phyloP scores from a whole-genome alignment of 164 flowering plant genomes.

The Hamamelis virginiana region DNA sequence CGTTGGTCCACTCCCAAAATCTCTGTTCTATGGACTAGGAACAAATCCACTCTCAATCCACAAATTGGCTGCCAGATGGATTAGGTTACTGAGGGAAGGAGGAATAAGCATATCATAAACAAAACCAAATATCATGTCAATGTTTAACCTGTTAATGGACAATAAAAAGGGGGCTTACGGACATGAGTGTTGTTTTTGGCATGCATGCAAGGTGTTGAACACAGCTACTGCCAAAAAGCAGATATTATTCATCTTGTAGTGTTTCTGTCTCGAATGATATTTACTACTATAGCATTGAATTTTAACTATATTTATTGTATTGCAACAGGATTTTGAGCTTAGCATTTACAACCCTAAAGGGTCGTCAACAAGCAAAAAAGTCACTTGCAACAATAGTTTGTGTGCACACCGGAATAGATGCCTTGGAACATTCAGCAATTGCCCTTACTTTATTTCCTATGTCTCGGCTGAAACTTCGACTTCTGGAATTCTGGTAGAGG shows the following conservation, averaged over 20 bases:
- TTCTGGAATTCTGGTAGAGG: conserved; percentile 58
- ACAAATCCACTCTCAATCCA: background rate
- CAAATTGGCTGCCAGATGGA: background rate
- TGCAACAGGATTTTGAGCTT: conserved; percentile 49
- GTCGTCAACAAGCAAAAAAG: conserved; percentile 51
- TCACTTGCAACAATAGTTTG: conserved; percentile 45
- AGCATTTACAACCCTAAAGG: conserved; percentile 43
- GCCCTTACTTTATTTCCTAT: conserved; percentile 56
- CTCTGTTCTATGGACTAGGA: background rate
- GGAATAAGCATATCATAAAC: background rate
- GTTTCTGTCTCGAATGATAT: background rate
- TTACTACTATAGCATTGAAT: too few species aligned
- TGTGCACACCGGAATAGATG: conserved; percentile 40
- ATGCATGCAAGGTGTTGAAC: background rate
- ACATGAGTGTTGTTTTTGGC: background rate
- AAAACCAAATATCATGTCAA: background rate
- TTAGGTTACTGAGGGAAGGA: background rate
- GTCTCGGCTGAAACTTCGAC: conserved; percentile 67
- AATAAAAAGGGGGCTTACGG: background rate
- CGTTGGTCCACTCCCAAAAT: background rate
- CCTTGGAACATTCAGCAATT: conserved; percentile 32
- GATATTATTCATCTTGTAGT: background rate
- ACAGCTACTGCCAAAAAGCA: background rate
- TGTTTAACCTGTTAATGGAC: background rate
- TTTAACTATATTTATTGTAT: too few species aligned